Evolutionary conservation across 2,329 filamentous ascomycete species (phyloP).

Genomic region (Fusarium graminum): DNA sequence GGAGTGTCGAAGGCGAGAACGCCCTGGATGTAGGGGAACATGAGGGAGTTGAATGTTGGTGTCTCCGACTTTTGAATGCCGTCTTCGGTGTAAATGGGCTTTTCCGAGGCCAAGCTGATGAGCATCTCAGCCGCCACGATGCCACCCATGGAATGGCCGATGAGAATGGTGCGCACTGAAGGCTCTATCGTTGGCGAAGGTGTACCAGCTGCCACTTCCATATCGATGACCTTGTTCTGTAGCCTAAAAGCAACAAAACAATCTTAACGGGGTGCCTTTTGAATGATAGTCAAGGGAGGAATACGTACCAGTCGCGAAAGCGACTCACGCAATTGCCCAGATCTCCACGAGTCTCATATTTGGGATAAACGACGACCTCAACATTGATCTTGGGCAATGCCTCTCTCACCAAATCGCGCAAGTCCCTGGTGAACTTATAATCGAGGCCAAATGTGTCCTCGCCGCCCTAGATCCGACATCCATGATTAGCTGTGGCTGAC

Average conservation of each 20-base stretch:
- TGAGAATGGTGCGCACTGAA: constrained; percentile 82
- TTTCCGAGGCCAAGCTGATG: constrained; percentile 74
- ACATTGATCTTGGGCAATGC: constrained; percentile 78
- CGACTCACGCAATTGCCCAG: constrained; percentile 76
- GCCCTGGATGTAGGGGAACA: constrained; percentile 94
- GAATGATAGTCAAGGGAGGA: neutral
- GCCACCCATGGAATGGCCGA: constrained; percentile 92
- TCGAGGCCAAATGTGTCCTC: constrained; percentile 80
- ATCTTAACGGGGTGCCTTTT: constrained; percentile 3
- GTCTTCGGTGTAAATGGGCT: constrained; percentile 64
- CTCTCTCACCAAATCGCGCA: constrained; percentile 73
- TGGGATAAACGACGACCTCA: constrained; percentile 78
- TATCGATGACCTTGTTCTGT: constrained; percentile 90
- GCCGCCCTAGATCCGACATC: constrained; percentile 68
- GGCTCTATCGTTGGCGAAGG: constrained; percentile 88
- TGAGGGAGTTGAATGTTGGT: constrained; percentile 70
- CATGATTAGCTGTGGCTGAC: constrained; percentile 21
- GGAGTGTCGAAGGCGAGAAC: constrained; percentile 96
- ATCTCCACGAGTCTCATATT: constrained; percentile 85
- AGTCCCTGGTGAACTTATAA: constrained; percentile 77
- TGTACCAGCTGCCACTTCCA: constrained; percentile 86
- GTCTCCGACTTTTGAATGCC: constrained; percentile 55
- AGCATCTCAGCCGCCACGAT: constrained; percentile 94
- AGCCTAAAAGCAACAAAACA: constrained; percentile 68
- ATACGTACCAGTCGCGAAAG: constrained; percentile 78